Evolutionary conservation across 2,329 filamentous ascomycete species (phyloP).

Genomic region (Alternaria brassicae): DNA sequence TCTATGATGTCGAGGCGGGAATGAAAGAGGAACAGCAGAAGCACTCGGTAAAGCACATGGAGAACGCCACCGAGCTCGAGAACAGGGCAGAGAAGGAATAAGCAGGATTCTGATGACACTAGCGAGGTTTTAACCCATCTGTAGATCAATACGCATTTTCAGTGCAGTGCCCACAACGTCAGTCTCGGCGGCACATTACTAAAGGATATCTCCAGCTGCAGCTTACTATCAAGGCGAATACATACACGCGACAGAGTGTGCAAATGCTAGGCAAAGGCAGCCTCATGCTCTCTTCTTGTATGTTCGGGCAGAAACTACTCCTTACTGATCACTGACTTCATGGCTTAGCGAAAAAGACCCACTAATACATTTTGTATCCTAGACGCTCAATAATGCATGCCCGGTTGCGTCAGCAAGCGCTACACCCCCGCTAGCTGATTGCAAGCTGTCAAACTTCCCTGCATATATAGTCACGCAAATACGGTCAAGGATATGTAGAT

Average conservation of each 20-base stretch:
- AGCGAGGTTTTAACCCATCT: neutral
- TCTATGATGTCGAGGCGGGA: slow-evolving; percentile 6
- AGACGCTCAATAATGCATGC: slow-evolving; percentile 31
- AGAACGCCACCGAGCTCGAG: slow-evolving; percentile 4
- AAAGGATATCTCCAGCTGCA: slow-evolving; percentile 33
- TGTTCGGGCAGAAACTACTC: neutral
- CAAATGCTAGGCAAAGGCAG: slow-evolving; percentile 12
- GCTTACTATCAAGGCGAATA: slow-evolving; percentile 36
- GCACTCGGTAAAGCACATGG: slow-evolving; percentile 7
- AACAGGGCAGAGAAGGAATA: slow-evolving; percentile 4
- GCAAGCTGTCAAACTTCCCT: slow-evolving; percentile 31
- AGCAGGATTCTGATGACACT: neutral
- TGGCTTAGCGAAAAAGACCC: slow-evolving; percentile 34
- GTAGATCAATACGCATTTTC: neutral
- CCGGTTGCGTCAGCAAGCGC: slow-evolving; percentile 15
- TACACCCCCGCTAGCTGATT: slow-evolving; percentile 18
- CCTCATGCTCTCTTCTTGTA: slow-evolving; percentile 30
- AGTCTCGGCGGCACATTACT: slow-evolving; percentile 33
- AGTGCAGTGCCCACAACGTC: slow-evolving; percentile 33
- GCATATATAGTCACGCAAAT: slow-evolving; percentile 35
- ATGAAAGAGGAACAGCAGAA: slow-evolving; percentile 12
- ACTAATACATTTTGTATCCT: slow-evolving; percentile 28
- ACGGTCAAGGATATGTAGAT: slow-evolving; percentile 37
- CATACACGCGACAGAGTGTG: slow-evolving; percentile 27
- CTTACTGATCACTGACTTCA: neutral